Evolutionary conservation across 2,329 filamentous ascomycete genomes (phyloP).

Genomic region (Penicillium sp.): DNA sequence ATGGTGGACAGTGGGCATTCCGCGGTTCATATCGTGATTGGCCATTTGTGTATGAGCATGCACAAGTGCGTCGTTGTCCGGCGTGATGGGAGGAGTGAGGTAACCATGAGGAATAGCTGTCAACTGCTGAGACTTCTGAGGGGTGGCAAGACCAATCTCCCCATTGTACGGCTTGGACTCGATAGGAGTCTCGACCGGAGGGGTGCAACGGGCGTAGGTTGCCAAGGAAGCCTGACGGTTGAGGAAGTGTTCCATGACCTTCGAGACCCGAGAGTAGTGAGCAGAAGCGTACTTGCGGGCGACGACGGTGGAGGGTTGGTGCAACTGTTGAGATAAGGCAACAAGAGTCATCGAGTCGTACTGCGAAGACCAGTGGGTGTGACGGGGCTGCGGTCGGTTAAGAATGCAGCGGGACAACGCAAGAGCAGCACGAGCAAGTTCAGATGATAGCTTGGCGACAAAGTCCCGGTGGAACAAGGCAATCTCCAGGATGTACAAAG

Average conservation of each 20-base stretch:
- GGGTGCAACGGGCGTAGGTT: constrained; percentile 44
- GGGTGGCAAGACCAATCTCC: constrained; percentile 45
- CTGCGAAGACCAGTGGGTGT: constrained; percentile 69
- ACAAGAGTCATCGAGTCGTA: constrained; percentile 56
- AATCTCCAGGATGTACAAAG: constrained; percentile 90
- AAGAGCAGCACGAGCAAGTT: constrained; percentile 83
- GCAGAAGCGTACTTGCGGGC: constrained; percentile 67
- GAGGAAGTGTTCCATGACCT: constrained; percentile 66
- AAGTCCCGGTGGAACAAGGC: constrained; percentile 96
- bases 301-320: constrained; percentile 66
- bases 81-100: constrained; percentile 50
- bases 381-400: constrained; percentile 71
- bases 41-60: constrained; percentile 33
- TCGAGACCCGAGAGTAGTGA: constrained; percentile 64
- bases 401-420: constrained; percentile 85
- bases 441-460: constrained; percentile 85
- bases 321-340: constrained; percentile 63
- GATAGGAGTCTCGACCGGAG: constrained; percentile 39
- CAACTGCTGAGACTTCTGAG: constrained; percentile 42
- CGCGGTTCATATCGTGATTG: constrained; percentile 36
- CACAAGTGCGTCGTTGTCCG: constrained; percentile 45
- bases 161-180: constrained; percentile 44
- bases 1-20: constrained; percentile 26
- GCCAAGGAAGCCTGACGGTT: constrained; percentile 60
- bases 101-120: constrained; percentile 43